phyloP scores from a whole-genome alignment of 2,329 filamentous ascomycete species.

The Diplocarpon rosae region DNA sequence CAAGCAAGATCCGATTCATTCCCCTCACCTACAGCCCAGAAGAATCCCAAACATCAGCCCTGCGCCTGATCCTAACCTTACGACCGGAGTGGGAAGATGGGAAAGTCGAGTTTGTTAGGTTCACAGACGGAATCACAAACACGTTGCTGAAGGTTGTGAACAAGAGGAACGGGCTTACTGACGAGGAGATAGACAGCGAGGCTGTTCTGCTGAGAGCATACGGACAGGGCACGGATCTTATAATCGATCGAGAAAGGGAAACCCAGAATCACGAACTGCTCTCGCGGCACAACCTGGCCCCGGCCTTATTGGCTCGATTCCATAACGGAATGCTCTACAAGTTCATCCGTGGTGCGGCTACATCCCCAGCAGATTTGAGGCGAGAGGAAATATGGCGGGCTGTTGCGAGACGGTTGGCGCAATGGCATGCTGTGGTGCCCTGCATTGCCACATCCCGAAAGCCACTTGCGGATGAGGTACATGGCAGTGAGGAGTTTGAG shows the following conservation, averaged over 20 bases:
- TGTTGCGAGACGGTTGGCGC: conserved; percentile 71
- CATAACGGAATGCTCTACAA: conserved; percentile 93
- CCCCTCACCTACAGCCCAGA: conserved; percentile 67
- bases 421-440: conserved; percentile 78
- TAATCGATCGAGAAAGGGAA: conserved; percentile 90
- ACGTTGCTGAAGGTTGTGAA: conserved; percentile 75
- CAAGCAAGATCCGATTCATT: conserved; percentile 46
- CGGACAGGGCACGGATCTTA: conserved; percentile 82
- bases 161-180: conserved; percentile 54
- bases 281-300: conserved; percentile 72
- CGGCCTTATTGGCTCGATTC: conserved; percentile 80
- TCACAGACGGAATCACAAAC: conserved; percentile 98
- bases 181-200: conserved; percentile 70
- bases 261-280: conserved; percentile 74
- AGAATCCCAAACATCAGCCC: conserved; percentile 68
- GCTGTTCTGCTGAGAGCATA: conserved; percentile 87
- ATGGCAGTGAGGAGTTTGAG: conserved; percentile 27
- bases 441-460: conserved; percentile 35
- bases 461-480: conserved; percentile 27
- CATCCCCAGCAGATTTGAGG: conserved; percentile 69
- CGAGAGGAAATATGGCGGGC: conserved; percentile 67
- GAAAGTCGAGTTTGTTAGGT: conserved; percentile 73
- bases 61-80: conserved; percentile 66
- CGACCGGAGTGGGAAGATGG: conserved; percentile 77
- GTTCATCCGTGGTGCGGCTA: conserved; percentile 73